A percentile compares a stretch with the other conserved stretches of the same genome.
phyloP scores from a whole-genome alignment of 371 early-diverging fungal genomes.

The Parasitella parasitica region DNA sequence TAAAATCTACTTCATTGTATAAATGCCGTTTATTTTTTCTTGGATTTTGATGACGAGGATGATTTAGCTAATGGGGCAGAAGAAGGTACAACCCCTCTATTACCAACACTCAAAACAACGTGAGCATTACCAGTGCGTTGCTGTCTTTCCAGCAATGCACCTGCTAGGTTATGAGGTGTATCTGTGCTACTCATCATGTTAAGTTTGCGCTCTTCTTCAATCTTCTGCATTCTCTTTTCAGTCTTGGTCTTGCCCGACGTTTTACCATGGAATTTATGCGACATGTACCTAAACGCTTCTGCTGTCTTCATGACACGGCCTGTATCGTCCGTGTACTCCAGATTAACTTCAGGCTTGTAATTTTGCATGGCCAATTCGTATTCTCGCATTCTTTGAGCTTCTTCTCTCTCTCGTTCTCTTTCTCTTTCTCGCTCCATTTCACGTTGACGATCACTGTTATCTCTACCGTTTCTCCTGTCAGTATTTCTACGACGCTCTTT shows the following conservation, averaged over 20 bases:
- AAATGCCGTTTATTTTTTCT: slow-evolving; percentile 12
- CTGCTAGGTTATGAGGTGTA: slow-evolving; percentile 77
- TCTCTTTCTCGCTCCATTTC: slow-evolving; percentile 50
- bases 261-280: slow-evolving; percentile 96
- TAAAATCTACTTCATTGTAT: no score
- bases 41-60: slow-evolving; percentile 8
- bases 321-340: slow-evolving; percentile 89
- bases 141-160: slow-evolving; percentile 73
- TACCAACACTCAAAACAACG: slow-evolving; percentile 81
- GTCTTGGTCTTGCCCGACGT: slow-evolving; percentile 91
- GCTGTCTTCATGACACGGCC: slow-evolving; percentile 82
- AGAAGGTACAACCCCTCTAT: slow-evolving; percentile 56
- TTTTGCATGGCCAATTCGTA: slow-evolving; percentile 82
- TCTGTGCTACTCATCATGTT: slow-evolving; percentile 78
- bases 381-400: slow-evolving; percentile 71
- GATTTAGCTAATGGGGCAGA: slow-evolving; percentile 13
- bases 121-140: slow-evolving; percentile 76
- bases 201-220: slow-evolving; percentile 79
- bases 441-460: slow-evolving; percentile 35
- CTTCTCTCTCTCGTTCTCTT: slow-evolving; percentile 57
- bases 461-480: slow-evolving; percentile 24
- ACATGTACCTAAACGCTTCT: slow-evolving; percentile 90
- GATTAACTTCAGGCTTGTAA: slow-evolving; percentile 86
- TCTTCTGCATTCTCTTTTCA: slow-evolving; percentile 82
- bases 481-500: slow-evolving; percentile 32